phyloP scores from a whole-genome alignment of 345 rosid species.

The Dovyalis caffra region DNA sequence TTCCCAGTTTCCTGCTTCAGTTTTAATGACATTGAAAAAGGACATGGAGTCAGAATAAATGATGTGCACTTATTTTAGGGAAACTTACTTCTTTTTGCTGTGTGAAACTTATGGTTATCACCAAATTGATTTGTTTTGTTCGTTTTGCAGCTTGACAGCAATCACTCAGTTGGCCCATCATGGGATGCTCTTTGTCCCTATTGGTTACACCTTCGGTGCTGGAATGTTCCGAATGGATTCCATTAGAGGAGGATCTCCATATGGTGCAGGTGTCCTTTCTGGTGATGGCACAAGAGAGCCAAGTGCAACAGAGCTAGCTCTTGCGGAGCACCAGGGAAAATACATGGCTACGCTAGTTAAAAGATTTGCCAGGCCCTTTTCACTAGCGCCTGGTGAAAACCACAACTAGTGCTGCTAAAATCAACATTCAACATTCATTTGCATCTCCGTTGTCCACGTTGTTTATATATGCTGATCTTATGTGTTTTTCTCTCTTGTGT shows the following conservation, averaged over 20 bases:
- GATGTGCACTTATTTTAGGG: background rate
- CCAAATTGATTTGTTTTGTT: background rate
- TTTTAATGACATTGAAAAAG: background rate
- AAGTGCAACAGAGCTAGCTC: conserved; percentile 59
- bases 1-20: background rate
- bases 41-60: no score
- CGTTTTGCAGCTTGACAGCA: conserved; percentile 56
- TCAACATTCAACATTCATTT: background rate
- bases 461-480: background rate
- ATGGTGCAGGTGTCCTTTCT: conserved; percentile 65
- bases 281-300: conserved; percentile 81
- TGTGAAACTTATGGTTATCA: background rate
- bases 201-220: conserved; percentile 80
- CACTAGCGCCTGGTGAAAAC: background rate
- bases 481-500: background rate
- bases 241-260: conserved; percentile 71
- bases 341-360: conserved; percentile 67
- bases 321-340: conserved; percentile 82
- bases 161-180: conserved; percentile 79
- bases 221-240: conserved; percentile 82
- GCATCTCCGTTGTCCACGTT: background rate
- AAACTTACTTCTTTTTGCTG: background rate
- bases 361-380: conserved; percentile 44
- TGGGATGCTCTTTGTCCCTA: conserved; percentile 83
- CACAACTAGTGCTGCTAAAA: conserved; percentile 1